Conservation (phyloP, 805 yeast species). For the Ogataea chonburiensis region DNA sequence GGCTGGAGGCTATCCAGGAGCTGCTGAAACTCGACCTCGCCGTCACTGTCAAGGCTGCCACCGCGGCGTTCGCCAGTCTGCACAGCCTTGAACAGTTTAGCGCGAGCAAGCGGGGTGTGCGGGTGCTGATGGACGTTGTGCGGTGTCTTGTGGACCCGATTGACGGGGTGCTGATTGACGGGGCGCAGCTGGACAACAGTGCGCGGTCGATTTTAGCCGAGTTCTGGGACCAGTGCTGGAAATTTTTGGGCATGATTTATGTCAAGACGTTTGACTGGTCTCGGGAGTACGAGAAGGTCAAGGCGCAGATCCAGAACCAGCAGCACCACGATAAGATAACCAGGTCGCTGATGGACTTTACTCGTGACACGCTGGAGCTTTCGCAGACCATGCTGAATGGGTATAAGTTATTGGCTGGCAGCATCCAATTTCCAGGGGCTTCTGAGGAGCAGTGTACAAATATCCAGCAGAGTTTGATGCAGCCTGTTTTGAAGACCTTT, state of each 20-base stretch:
- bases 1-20: conserved; percentile 69
- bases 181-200: conserved; percentile 8
- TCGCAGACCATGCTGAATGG: conserved; percentile 69
- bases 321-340: conserved; percentile 27
- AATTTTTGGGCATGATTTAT: conserved; percentile 65
- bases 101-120: conserved; percentile 50
- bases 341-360: conserved; percentile 52
- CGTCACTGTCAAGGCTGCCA: conserved; percentile 44
- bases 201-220: conserved; percentile 30
- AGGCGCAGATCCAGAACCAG: conserved; percentile 18
- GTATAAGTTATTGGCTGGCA: conserved; percentile 45
- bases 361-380: conserved; percentile 81
- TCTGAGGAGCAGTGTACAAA: conserved; percentile 17
- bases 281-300: conserved; percentile 28
- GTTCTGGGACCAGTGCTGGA: conserved; percentile 77
- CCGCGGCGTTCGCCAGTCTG: conserved; percentile 28
- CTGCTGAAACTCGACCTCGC: conserved; percentile 46
- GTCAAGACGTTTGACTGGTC: conserved; percentile 78
- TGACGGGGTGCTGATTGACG: conserved; percentile 46
- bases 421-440: conserved; percentile 28
- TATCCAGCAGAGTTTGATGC: conserved; percentile 39
- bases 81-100: conserved; percentile 20
- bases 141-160: conserved; percentile 64
- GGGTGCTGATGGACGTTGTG: conserved; percentile 72
- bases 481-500: conserved; percentile 59